phyloP scores from a whole-genome alignment of 345 rosid species.

The Brassica napus region DNA sequence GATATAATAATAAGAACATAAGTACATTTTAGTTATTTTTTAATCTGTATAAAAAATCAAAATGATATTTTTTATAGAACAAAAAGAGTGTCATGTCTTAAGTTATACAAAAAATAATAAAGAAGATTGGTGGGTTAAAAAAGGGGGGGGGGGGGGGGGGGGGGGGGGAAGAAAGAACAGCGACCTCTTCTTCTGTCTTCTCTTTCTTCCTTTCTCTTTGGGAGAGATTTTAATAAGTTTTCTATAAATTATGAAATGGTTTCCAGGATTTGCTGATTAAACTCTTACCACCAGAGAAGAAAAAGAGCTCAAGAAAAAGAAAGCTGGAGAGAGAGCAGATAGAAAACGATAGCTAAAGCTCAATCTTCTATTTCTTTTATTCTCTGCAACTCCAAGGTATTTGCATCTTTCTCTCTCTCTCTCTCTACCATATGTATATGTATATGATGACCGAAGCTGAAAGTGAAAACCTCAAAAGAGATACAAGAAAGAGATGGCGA shows the following conservation, averaged over 20 bases:
- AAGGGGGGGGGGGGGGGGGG: slow-evolving; percentile 40
- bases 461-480: slow-evolving; percentile 37
- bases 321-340: slow-evolving; percentile 42
- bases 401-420: slow-evolving; percentile 13
- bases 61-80: too few species aligned
- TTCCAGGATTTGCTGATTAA: slow-evolving; percentile 36
- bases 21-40: too few species aligned
- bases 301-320: slow-evolving; percentile 41
- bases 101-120: slow-evolving; percentile 18
- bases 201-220: slow-evolving; percentile 43
- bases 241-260: slow-evolving; percentile 20
- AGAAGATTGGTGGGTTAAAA: slow-evolving; percentile 38
- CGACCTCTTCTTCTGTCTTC: slow-evolving; percentile 32
- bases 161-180: slow-evolving; percentile 53
- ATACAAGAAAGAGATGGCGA: slow-evolving; percentile 29
- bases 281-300: slow-evolving; percentile 33
- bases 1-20: too few species aligned
- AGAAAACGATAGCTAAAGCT: slow-evolving; percentile 64
- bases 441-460: slow-evolving; percentile 42
- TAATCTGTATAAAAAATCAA: too few species aligned
- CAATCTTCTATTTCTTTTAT: slow-evolving; percentile 40
- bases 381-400: slow-evolving; percentile 59
- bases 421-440: slow-evolving; percentile 13
- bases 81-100: background rate
- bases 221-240: slow-evolving; percentile 22